phyloP scores from a whole-genome alignment of 2,329 filamentous ascomycete genomes.

The Diplocarpon mali region DNA sequence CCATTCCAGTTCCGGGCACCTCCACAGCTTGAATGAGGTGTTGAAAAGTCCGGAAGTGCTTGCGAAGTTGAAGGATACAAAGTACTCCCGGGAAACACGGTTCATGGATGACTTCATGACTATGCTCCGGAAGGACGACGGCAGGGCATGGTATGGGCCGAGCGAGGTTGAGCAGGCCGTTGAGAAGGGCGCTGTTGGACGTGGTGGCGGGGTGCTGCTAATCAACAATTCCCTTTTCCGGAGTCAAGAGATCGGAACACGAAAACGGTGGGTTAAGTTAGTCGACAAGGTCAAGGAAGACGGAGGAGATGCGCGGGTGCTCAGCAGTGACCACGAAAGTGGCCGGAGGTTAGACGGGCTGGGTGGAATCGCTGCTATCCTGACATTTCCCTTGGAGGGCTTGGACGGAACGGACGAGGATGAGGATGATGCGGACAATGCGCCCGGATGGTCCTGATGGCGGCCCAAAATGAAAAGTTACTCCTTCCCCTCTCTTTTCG shows the following conservation, averaged over 20 bases:
- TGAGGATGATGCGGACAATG: not conserved
- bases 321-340: slow-evolving; percentile 91
- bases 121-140: slow-evolving; percentile 71
- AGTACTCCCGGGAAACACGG: slow-evolving; percentile 73
- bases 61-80: slow-evolving; percentile 70
- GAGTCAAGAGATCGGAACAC: slow-evolving; percentile 63
- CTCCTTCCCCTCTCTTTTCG: no score
- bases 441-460: no score
- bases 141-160: slow-evolving; percentile 82
- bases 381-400: slow-evolving; percentile 80
- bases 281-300: slow-evolving; percentile 82
- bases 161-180: slow-evolving; percentile 74
- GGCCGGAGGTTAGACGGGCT: slow-evolving; percentile 73
- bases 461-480: no score
- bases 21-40: slow-evolving; percentile 81
- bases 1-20: slow-evolving; percentile 73
- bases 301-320: slow-evolving; percentile 77
- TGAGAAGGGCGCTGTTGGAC: slow-evolving; percentile 76
- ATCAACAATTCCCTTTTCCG: slow-evolving; percentile 84
- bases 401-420: slow-evolving; percentile 51
- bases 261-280: slow-evolving; percentile 71
- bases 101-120: slow-evolving; percentile 78
- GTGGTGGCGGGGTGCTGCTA: slow-evolving; percentile 73
- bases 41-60: slow-evolving; percentile 71
- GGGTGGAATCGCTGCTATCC: slow-evolving; percentile 77